Base-by-base conservation (phyloP, 73 alveolate species). In the Urostyla sp. region DNA sequence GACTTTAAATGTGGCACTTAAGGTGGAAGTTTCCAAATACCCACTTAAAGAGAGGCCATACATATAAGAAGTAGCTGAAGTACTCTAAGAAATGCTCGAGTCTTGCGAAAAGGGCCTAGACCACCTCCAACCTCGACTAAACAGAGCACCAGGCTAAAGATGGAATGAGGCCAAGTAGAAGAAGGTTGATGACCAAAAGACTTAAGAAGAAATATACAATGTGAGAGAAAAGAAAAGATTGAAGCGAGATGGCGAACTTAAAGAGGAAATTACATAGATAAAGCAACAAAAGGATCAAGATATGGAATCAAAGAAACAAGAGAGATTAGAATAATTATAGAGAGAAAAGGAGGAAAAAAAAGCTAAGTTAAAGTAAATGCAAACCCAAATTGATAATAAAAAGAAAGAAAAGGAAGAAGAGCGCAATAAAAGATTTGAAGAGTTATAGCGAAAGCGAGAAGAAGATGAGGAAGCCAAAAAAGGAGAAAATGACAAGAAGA, bases 61-160 rank as follows among this genome's bases (percentile, higher is more conserved):
- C 49, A 79, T 63, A 0, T 21, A 78, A 51, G 95, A 81, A 55
- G 84, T 54, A 21, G 90, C 87, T 5, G 92, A 88, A 52, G 46
- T 53, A 0, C 27, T 88, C 30, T 91, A 88, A 53, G 90, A 79
- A 40, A 72, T 80, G 40, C 86, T 87, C 28, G 28, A 72, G 24
- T 85, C 90, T 3, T 54, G 66, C 0, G 85, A 75, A 30, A 52
- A 84, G 51, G 88, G 88, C 24, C 30, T 50, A 21, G 34, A 43
- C 10, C 37, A 1, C n/a, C 50, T 84, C 20, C 80, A 72, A 28
- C 24, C 84, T 15, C 43, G 88, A 60, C 83, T 21, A 0, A 75
- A 75, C 56, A 32, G 52, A 43, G 80, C 80, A 11, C 86, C 80
- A 31, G 67, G 67, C 36, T 36, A 79, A 50, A 49, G 40, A 20